Evolutionary conservation across 2,329 filamentous ascomycete species (phyloP).

Genomic region (Colletotrichum viniferum): DNA sequence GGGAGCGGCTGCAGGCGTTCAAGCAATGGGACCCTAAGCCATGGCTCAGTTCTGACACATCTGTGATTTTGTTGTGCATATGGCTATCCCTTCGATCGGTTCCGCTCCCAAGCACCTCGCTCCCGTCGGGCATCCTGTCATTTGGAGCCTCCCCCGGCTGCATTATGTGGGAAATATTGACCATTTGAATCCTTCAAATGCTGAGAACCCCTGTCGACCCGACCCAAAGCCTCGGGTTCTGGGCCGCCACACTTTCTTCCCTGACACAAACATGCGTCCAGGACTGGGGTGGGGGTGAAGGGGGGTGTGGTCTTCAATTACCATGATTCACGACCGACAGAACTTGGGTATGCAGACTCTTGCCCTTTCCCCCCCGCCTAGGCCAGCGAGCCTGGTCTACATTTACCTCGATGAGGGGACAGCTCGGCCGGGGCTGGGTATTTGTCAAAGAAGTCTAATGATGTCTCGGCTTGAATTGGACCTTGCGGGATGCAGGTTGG

Average conservation of each 20-base stretch:
- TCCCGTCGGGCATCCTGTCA: background rate
- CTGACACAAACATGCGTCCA: conserved; percentile 9
- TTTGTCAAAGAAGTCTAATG: conserved; percentile 22
- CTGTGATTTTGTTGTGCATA: conserved; percentile 1
- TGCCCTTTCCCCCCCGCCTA: background rate
- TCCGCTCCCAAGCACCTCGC: background rate
- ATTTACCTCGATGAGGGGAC: background rate
- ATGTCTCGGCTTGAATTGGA: conserved; percentile 16
- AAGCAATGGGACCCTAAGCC: background rate
- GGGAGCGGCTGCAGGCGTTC: background rate
- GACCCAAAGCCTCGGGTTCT: conserved; percentile 21
- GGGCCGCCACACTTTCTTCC: conserved; percentile 21
- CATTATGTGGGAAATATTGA: background rate
- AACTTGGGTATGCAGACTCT: background rate
- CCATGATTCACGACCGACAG: conserved; percentile 18
- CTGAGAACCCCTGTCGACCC: background rate
- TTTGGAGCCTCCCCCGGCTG: background rate
- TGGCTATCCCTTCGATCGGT: conserved; percentile 5
- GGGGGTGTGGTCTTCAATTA: background rate
- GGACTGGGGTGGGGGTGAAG: background rate
- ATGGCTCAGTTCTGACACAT: background rate
- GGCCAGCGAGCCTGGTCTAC: background rate
- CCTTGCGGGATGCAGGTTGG: conserved; percentile 1
- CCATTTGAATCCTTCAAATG: background rate
- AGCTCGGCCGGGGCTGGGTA: conserved; percentile 9